Conservation (phyloP, 1,284 basidiomycete species). For the Ceratobasidium sp. region DNA sequence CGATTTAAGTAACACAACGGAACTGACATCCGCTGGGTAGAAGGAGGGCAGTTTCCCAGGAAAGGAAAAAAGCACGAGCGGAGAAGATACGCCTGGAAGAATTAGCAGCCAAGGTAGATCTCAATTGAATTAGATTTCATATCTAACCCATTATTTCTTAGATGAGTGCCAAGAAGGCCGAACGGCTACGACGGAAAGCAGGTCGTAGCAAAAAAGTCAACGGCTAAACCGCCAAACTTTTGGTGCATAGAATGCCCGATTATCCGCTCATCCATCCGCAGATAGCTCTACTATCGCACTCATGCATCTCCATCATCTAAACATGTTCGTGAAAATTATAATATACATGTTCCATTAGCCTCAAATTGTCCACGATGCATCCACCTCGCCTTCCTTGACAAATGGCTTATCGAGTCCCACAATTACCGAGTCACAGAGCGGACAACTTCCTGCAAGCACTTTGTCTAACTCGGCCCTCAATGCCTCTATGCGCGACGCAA, state of each 20-base stretch:
- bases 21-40: constrained; percentile 51
- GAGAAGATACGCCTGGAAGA: constrained; percentile 74
- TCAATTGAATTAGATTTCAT: no score
- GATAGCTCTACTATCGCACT: no score
- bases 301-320: no score
- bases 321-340: constrained; percentile 8
- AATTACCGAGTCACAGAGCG: constrained; percentile 88
- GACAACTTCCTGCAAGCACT: constrained; percentile 84
- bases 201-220: constrained; percentile 81
- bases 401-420: constrained; percentile 87
- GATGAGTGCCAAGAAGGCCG: constrained; percentile 81
- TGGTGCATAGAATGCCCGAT: background rate
- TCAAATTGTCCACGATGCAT: constrained; percentile 80
- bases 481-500: constrained; percentile 66
- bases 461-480: constrained; percentile 85
- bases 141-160: constrained; percentile 46
- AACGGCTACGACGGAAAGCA: constrained; percentile 69
- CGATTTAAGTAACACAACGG: background rate
- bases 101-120: constrained; percentile 69
- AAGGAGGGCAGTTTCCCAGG: constrained; percentile 68
- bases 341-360: constrained; percentile 32
- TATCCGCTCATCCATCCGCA: background rate
- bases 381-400: constrained; percentile 78
- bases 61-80: constrained; percentile 72
- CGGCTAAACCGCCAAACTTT: constrained; percentile 54